Evolutionary conservation across 2,329 filamentous ascomycete species (phyloP), one percentile per base, ranked within the genome.

Genomic region (Tolypocladium ovalisporum): DNA sequence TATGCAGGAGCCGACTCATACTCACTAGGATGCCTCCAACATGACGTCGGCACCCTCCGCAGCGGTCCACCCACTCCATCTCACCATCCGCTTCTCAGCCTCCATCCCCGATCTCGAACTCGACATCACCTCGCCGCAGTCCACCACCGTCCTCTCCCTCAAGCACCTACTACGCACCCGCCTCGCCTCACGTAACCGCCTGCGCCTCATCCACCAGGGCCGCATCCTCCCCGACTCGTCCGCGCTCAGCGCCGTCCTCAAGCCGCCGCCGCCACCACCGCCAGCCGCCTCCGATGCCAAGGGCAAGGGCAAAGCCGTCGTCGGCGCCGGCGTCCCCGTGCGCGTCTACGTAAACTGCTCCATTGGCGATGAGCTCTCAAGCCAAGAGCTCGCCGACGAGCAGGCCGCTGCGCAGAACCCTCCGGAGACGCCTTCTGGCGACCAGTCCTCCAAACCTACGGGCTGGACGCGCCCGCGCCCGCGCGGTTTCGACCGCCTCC

Each of bases 341-440:
- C 81, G 87, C 51, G 82, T 96, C 66, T 97, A 96, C 71, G 87
- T 97, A 60, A 95, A 96, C 76, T 97, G 93, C 79, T 93, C 90
- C 62, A 89, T 97, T 58, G 91, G 91, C 56, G 85, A 89, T 70
- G 77, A 82, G 32, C 80, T 97, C 15, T 82, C 87, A 0, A 68
- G 81, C 15, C 68, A 77, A 0, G 90, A 96, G 58, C 81, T 97
- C 27, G 79, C 79, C 1, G 79, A 78, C 17, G 92, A 96, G 75
- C 80, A 81, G 36, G 70, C 73, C 63, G 73, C 73, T 13, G 71
- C 78, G 19, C 66, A 63, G 17, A 67, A 69, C 10, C 73, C 70
- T 1, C 71, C 67, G 13, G 63, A 66, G 17, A 71, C 74, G 58
- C 78, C 76, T 1, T 75, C 75, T 4, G 85, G 89, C 70, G 79